Percentiles rank a stretch among this genome's conserved stretches.
phyloP scores from a whole-genome alignment of 2,329 filamentous ascomycete genomes.

The Calonectria multiphialidica region DNA sequence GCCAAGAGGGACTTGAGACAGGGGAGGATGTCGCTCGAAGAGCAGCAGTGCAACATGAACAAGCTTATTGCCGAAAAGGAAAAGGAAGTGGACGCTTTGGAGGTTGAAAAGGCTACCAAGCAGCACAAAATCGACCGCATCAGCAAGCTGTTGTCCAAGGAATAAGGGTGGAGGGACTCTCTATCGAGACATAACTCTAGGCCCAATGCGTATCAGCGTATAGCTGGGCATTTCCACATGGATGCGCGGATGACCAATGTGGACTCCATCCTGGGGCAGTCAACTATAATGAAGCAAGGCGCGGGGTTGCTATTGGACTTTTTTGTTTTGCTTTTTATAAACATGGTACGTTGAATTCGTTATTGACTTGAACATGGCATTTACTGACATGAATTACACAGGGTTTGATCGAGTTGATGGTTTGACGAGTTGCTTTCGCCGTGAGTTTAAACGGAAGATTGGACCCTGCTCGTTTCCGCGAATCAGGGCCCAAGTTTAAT shows the following conservation, averaged over 20 bases:
- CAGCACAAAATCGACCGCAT: neutral
- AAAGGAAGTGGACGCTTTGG: neutral
- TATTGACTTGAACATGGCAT: neutral
- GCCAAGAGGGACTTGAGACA: neutral
- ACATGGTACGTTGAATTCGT: neutral
- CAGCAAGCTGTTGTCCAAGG: neutral
- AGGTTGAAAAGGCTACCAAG: neutral
- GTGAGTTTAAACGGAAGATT: neutral
- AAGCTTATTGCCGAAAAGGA: neutral
- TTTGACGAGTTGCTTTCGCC: neutral
- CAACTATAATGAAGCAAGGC: too few relatives aligned
- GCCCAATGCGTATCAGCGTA: neutral
- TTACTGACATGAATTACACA: neutral
- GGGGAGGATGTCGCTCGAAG: neutral
- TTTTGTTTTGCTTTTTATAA: neutral
- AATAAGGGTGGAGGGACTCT: neutral
- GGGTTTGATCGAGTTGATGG: too few relatives aligned
- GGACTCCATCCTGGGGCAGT: neutral
- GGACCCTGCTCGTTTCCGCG: neutral
- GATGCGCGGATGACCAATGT: neutral
- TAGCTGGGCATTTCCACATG: neutral
- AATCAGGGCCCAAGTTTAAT: neutral
- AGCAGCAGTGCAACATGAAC: neutral
- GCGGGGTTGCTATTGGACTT: neutral
- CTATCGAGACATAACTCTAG: neutral